A percentile compares a stretch with the other conserved stretches of the same genome.
Conservation (phyloP, 768 basidiomycete genomes). For the Paxillus ammoniavirescens region DNA sequence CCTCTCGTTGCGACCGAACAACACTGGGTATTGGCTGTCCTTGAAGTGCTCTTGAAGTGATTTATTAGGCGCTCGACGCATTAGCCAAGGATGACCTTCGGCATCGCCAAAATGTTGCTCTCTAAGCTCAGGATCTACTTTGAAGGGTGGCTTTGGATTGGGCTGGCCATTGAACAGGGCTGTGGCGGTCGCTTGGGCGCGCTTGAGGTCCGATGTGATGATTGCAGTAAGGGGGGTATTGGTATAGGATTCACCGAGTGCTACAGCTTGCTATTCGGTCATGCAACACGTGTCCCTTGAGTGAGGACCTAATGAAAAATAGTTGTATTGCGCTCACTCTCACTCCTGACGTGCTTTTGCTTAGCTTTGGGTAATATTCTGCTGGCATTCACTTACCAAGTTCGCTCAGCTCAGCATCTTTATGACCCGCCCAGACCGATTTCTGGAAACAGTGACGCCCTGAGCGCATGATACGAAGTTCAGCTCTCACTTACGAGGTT, state of each 20-base stretch:
- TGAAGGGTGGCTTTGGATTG: conserved; percentile 45
- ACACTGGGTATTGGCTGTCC: conserved; percentile 50
- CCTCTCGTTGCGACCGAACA: conserved; percentile 42
- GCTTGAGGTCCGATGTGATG: conserved; percentile 64
- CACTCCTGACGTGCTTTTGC: conserved; percentile 43
- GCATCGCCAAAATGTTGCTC: conserved; percentile 72
- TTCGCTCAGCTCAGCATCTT: conserved; percentile 69
- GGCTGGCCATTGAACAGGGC: conserved; percentile 50
- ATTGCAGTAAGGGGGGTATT: conserved; percentile 50
- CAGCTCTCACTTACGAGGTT: conserved; percentile 51
- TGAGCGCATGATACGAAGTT: neutral
- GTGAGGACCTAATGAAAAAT: neutral
- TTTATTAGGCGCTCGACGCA: conserved; percentile 24
- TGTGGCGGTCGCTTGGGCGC: conserved; percentile 61
- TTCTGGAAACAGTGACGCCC: conserved; percentile 27
- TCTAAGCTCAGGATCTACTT: conserved; percentile 49
- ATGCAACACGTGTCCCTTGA: neutral
- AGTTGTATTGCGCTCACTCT: conserved; percentile 35
- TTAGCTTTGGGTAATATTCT: neutral
- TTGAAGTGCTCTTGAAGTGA: conserved; percentile 48
- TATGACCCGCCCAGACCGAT: conserved; percentile 72
- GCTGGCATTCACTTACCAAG: conserved; percentile 51
- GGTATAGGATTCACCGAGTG: conserved; percentile 55
- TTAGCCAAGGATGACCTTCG: conserved; percentile 57
- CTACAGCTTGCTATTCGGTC: conserved; percentile 56